A percentile compares a stretch with the other conserved stretches of the same genome.
Conservation (phyloP, 2,329 filamentous ascomycete genomes). For the Aspergillus oerlinghausenensis region DNA sequence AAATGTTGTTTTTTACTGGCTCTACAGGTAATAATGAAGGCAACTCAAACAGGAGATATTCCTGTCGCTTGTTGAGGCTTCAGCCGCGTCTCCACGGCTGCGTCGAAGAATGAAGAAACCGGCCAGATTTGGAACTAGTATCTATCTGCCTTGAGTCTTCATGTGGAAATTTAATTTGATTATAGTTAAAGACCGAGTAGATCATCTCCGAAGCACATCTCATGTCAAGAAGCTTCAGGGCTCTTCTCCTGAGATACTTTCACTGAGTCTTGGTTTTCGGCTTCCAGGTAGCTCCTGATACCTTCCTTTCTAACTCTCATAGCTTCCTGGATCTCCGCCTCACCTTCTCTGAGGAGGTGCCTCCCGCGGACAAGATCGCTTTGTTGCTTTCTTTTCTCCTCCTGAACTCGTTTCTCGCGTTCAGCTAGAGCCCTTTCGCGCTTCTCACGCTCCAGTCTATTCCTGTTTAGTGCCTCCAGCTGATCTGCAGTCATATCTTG, state of each 20-base stretch:
- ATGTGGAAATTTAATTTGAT: neutral
- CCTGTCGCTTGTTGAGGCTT: neutral
- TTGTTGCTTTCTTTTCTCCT: slow-evolving; percentile 39
- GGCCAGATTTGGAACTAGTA: neutral
- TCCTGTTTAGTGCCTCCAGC: slow-evolving; percentile 33
- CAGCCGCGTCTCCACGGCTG: neutral
- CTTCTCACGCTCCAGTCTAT: slow-evolving; percentile 37
- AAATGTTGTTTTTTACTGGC: neutral
- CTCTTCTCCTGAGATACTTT: slow-evolving; percentile 4
- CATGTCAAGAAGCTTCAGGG: slow-evolving; percentile 1
- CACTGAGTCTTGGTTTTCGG: slow-evolving; percentile 14
- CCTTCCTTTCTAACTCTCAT: slow-evolving; percentile 41
- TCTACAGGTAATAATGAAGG: neutral
- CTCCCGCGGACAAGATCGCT: slow-evolving; percentile 39
- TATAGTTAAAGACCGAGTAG: neutral
- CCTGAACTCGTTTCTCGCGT: slow-evolving; percentile 40
- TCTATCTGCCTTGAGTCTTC: neutral
- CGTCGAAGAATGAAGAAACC: neutral
- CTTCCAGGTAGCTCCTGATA: slow-evolving; percentile 37
- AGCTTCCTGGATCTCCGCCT: slow-evolving; percentile 42
- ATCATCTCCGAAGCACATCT: neutral
- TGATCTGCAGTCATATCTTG: slow-evolving; percentile 34
- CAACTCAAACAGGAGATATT: neutral
- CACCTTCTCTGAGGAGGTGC: slow-evolving; percentile 39
- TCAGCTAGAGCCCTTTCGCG: slow-evolving; percentile 43